Evolutionary conservation across 176 grass and related monocot species (phyloP).

Genomic region (Juncus inflexus): DNA sequence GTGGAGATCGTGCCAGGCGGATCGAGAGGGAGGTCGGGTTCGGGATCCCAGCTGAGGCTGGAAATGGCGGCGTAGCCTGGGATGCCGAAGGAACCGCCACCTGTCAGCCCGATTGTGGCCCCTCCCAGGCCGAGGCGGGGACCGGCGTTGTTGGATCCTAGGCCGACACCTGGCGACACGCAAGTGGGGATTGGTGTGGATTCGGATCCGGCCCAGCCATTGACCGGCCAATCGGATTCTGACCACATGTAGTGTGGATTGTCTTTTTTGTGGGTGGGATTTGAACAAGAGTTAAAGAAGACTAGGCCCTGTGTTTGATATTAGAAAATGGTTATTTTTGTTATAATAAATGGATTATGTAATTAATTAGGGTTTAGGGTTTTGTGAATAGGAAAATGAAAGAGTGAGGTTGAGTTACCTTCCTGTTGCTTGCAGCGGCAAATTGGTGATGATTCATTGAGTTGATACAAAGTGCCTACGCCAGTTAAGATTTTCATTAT

Average conservation of each 20-base stretch:
- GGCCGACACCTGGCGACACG: constrained; percentile 58
- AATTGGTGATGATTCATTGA: constrained; percentile 72
- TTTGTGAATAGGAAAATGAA: no score
- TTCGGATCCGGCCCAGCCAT: constrained; percentile 80
- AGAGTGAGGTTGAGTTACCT: constrained; percentile 45
- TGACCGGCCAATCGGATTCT: constrained; percentile 83
- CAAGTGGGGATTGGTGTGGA: constrained; percentile 63
- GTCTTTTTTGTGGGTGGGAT: constrained; percentile 31
- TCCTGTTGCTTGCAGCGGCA: constrained; percentile 75
- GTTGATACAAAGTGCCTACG: constrained; percentile 81
- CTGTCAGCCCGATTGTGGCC: constrained; percentile 52
- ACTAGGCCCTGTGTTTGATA: constrained; percentile 68
- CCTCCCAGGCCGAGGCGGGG: constrained; percentile 54
- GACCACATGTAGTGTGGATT: constrained; percentile 76
- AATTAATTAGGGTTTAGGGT: no score
- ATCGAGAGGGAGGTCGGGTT: constrained; percentile 39
- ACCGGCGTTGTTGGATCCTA: constrained; percentile 58
- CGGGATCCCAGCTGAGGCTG: constrained; percentile 41
- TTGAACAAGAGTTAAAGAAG: constrained; percentile 89
- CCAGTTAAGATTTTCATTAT: no score
- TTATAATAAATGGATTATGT: not conserved
- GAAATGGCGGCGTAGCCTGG: constrained; percentile 85
- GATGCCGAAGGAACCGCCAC: constrained; percentile 92
- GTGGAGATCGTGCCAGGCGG: constrained; percentile 38
- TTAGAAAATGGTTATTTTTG: not conserved